Base-by-base conservation (phyloP, 2,329 filamentous ascomycete species). In the Aspergillus phoenicis region DNA sequence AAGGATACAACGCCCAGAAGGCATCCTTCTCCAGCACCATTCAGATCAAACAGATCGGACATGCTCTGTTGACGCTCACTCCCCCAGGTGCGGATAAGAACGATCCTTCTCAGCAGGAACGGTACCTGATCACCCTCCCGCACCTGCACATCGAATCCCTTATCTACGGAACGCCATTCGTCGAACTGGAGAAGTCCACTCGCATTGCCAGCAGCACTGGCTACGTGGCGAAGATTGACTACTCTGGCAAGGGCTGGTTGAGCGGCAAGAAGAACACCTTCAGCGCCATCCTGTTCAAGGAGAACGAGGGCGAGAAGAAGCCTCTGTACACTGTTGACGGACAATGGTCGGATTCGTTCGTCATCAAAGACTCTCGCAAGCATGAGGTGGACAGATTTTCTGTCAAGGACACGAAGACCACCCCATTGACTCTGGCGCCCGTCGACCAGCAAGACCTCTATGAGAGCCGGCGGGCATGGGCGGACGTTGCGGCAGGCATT, bases 221-320 rank as follows among this genome's bases (percentile, higher is more conserved):
- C 57, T 97, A 89, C 80, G 90, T 92, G 4, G 86, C 91, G 65
- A 93, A 92, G 80, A 91, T 98, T 71, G 92, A 97, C 75, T 99
- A 97, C 81, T 90, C 87, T 63, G 93, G 94, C 71, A 94, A 92
- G 75, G 94, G 94, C 60, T 99, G 94, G 94, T 78, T 99, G 8
- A 93, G 90, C 49, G 95, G 94, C 67, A 96, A 96, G 84, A 97
- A 97, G 82, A 98, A 98, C 81, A 90, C 85, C 59, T 92, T 98
- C 75, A 87, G 83, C 11, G 94, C 93, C 13, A 83, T 83, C 24
- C 75, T 98, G 60, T 93, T 90, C 79, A 91, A 77, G 78, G 87
- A 80, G 63, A 85, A 82, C 64, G 77, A 87, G 79, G 78, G 91
- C 89, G 77, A 82, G 66, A 81, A 89, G 91, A 56, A 84, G 87